Percentiles rank a stretch among this genome's conserved stretches.
phyloP scores from a whole-genome alignment of 1,284 basidiomycete genomes.

The Ceratorhiza oryzae-sativae region DNA sequence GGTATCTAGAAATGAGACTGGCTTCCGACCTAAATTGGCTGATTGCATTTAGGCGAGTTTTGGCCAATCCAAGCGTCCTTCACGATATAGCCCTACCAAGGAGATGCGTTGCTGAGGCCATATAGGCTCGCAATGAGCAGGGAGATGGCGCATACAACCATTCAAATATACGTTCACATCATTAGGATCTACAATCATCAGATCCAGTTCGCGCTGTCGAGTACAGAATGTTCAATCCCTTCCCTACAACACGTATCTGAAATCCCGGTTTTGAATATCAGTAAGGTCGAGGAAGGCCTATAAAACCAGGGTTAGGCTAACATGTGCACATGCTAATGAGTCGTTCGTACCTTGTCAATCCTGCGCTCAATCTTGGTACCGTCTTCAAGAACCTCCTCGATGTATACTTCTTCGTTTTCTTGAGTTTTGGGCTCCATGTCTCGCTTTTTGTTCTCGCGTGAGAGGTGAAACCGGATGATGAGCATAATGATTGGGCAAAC shows the following conservation, averaged over 20 bases:
- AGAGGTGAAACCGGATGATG: constrained; percentile 44
- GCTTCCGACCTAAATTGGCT: no score
- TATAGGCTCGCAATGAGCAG: background rate
- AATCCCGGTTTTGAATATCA: constrained; percentile 47
- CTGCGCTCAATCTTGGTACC: constrained; percentile 36
- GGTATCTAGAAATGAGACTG: no score
- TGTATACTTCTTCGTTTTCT: constrained; percentile 46
- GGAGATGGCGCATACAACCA: background rate
- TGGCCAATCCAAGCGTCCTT: no score
- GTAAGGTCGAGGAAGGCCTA: constrained; percentile 47
- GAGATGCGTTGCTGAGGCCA: no score
- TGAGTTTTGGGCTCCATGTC: constrained; percentile 43
- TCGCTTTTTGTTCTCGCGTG: constrained; percentile 47
- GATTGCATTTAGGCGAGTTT: no score
- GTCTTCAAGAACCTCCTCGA: constrained; percentile 45
- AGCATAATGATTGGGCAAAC: constrained; percentile 43
- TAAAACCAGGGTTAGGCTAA: background rate
- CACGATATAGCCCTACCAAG: no score
- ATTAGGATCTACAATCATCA: no score
- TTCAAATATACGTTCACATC: background rate
- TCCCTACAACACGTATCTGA: constrained; percentile 47
- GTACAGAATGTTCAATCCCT: no score
- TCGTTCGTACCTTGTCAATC: constrained; percentile 39
- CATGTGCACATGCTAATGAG: background rate
- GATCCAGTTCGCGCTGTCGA: no score